Conservation (phyloP, 768 basidiomycete genomes). For the Tylopilus rubrobrunneus region DNA sequence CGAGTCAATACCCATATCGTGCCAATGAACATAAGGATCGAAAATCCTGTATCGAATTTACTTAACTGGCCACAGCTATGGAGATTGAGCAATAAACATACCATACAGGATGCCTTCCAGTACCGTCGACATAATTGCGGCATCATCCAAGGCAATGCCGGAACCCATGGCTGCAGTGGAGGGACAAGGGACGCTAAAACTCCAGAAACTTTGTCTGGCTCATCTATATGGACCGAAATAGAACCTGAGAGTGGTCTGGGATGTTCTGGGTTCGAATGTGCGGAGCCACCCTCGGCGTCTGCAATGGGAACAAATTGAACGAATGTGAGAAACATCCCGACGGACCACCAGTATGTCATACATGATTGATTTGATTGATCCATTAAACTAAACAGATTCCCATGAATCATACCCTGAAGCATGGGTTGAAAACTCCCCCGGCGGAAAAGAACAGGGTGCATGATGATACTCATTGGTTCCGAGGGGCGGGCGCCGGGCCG, state of each 20-base stretch:
- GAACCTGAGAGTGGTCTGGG: background rate
- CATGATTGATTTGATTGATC: no score
- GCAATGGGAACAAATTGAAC: background rate
- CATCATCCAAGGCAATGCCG: background rate
- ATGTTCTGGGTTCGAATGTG: no score
- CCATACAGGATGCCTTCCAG: background rate
- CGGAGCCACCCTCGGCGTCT: background rate
- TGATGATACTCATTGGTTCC: no score
- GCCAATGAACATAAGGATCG: background rate
- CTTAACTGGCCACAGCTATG: background rate
- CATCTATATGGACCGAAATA: no score
- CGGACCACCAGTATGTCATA: no score
- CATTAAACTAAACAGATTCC: no score
- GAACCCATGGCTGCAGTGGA: background rate
- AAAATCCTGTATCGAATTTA: background rate
- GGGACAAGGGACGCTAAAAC: no score
- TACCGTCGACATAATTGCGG: background rate
- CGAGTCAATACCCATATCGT: background rate
- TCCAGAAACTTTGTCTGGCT: no score
- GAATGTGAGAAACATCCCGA: background rate
- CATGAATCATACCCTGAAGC: no score
- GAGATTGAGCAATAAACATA: background rate
- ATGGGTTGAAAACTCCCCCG: no score
- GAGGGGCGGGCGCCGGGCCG: no score
- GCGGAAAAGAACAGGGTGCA: no score